These are phyloP conservation scores for Cyberlindnera saturnus DNA, from an alignment of 805 yeast species.

Conservation along the genomic window DNA sequence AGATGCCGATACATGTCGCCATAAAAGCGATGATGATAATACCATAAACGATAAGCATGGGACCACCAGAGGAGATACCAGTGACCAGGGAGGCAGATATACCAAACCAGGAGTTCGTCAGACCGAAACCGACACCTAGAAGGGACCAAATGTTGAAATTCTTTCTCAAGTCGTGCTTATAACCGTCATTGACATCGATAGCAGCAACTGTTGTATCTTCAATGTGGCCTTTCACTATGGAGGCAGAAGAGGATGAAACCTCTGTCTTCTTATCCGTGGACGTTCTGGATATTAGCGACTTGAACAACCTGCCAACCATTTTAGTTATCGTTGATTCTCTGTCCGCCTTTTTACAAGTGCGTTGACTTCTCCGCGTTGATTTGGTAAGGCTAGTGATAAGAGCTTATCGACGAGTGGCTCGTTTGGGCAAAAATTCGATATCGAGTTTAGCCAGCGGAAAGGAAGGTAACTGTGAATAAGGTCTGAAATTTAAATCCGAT, in stretches of 20 bases:
- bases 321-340: not conserved
- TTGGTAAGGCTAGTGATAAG: not conserved
- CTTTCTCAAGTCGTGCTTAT: conserved; percentile 16
- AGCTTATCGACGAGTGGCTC: not conserved
- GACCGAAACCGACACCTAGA: conserved; percentile 53
- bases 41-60: conserved; percentile 51
- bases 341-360: not conserved
- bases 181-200: conserved; percentile 4
- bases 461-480: not conserved
- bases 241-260: not conserved
- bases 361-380: not conserved
- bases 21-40: conserved; percentile 43
- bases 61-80: conserved; percentile 54
- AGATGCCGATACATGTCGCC: conserved; percentile 41
- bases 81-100: conserved; percentile 49
- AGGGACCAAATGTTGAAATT: conserved; percentile 41
- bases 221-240: conserved; percentile 7
- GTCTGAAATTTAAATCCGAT: not conserved
- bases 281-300: conserved; percentile 1
- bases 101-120: conserved; percentile 59
- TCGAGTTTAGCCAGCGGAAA: not conserved
- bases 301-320: conserved; percentile 1
- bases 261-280: conserved; percentile 1
- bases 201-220: conserved; percentile 8
- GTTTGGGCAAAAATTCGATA: conserved; percentile 2